Percentiles rank a stretch among this genome's conserved stretches.
Conservation (phyloP, 73 alveolate species). For the Paramecium octaurelia region DNA sequence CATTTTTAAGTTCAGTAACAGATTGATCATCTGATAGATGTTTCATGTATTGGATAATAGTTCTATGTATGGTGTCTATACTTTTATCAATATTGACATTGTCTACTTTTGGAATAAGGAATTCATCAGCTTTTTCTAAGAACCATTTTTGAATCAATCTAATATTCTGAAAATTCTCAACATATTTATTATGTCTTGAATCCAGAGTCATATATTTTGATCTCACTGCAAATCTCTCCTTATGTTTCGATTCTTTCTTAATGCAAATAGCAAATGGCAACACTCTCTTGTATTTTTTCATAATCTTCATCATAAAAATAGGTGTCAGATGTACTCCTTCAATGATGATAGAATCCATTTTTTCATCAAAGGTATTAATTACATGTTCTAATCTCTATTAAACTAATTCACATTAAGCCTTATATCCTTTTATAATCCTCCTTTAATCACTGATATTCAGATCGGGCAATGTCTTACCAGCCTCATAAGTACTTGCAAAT, state of each 20-base stretch:
- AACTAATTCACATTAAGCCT: constrained; percentile 73
- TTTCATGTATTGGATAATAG: constrained; percentile 73
- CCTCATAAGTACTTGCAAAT: constrained; percentile 85
- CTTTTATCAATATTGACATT: constrained; percentile 82
- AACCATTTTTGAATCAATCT: constrained; percentile 78
- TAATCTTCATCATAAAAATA: constrained; percentile 66
- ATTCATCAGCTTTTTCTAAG: constrained; percentile 77
- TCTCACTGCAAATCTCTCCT: constrained; percentile 85
- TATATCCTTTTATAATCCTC: constrained; percentile 76
- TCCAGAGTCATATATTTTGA: constrained; percentile 86
- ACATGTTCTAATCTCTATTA: constrained; percentile 68
- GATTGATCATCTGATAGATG: constrained; percentile 35
- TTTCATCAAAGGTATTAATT: constrained; percentile 65
- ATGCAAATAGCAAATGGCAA: constrained; percentile 80
- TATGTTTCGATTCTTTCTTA: constrained; percentile 78
- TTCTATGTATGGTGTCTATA: constrained; percentile 76
- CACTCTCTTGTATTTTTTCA: constrained; percentile 74
- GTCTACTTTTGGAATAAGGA: constrained; percentile 79
- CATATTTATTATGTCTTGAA: constrained; percentile 77
- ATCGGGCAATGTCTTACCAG: constrained; percentile 65
- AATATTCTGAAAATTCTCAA: constrained; percentile 71
- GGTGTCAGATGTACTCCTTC: constrained; percentile 89
- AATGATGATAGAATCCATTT: constrained; percentile 74
- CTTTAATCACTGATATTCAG: constrained; percentile 66
- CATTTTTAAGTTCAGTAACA: constrained; percentile 39